phyloP scores from a whole-genome alignment of 83 land plant genomes.

The Picea abies region DNA sequence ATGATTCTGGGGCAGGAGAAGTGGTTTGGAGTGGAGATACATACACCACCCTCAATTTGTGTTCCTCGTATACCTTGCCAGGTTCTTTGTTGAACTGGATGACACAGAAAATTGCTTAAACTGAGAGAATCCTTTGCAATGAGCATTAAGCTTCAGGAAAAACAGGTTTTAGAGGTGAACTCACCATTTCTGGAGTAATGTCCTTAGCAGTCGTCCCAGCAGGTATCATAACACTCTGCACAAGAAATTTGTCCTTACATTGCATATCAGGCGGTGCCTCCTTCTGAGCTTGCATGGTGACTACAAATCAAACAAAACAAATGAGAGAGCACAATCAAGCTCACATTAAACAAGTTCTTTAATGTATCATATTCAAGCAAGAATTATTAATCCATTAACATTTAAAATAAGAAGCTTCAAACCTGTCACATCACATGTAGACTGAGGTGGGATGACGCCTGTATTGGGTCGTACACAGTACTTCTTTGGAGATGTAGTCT shows the following conservation, averaged over 20 bases:
- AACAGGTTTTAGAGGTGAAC: background rate
- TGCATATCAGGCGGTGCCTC: slow-evolving; percentile 57
- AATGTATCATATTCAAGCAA: background rate
- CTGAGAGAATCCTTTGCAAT: background rate
- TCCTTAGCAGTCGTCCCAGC: slow-evolving; percentile 45
- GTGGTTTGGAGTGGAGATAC: slow-evolving; percentile 55
- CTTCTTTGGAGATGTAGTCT: slow-evolving; percentile 52
- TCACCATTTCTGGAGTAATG: slow-evolving; percentile 54
- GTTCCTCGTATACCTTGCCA: slow-evolving; percentile 47
- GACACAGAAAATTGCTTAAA: background rate
- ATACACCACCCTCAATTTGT: slow-evolving; percentile 63
- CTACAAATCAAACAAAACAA: slow-evolving; percentile 18
- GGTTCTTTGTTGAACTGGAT: slow-evolving; percentile 55
- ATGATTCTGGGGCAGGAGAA: slow-evolving; percentile 55
- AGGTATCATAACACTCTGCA: slow-evolving; percentile 48
- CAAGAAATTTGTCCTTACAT: slow-evolving; percentile 62
- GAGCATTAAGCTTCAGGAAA: background rate
- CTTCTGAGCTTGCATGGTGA: slow-evolving; percentile 65
- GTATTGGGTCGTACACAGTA: slow-evolving; percentile 47
- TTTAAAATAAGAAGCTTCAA: background rate
- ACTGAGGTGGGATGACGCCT: slow-evolving; percentile 29
- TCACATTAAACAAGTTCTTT: background rate
- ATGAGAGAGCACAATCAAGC: background rate
- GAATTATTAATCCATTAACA: background rate
- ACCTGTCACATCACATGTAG: slow-evolving; percentile 32